A percentile compares a stretch with the other conserved stretches of the same genome.
Conservation (phyloP, 768 basidiomycete genomes). For the Termitomyces sp. region DNA sequence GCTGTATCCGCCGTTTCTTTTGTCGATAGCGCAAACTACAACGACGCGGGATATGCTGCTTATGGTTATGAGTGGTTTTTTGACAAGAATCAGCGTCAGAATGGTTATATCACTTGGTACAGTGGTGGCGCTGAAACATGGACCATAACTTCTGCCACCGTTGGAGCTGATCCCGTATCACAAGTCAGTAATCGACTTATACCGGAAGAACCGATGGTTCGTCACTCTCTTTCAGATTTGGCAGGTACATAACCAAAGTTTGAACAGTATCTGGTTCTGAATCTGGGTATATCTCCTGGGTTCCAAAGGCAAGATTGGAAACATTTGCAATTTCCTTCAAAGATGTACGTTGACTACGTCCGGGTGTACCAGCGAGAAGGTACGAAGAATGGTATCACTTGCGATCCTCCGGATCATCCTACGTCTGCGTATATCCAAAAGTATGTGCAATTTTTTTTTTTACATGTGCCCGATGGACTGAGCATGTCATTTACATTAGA, state of each 20-base stretch:
- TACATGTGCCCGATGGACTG: neutral
- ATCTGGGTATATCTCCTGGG: constrained; percentile 71
- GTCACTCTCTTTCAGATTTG: constrained; percentile 25
- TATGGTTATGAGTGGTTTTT: constrained; percentile 84
- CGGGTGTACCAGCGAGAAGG: constrained; percentile 81
- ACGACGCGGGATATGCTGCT: constrained; percentile 43
- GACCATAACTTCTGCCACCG: constrained; percentile 57
- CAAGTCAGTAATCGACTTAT: constrained; percentile 66
- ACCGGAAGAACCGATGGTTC: constrained; percentile 91
- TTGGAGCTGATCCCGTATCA: constrained; percentile 58
- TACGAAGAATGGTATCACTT: constrained; percentile 62
- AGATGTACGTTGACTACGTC: constrained; percentile 87
- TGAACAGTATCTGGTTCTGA: constrained; percentile 78
- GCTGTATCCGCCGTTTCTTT: constrained; percentile 61
- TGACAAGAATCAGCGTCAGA: constrained; percentile 53
- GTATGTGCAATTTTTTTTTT: constrained; percentile 26
- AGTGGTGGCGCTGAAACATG: constrained; percentile 62
- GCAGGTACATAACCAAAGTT: too few relatives aligned
- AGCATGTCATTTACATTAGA: constrained; percentile 18
- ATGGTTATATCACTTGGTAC: constrained; percentile 87
- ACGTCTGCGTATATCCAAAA: constrained; percentile 74
- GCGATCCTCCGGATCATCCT: constrained; percentile 72
- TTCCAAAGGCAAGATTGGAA: constrained; percentile 73
- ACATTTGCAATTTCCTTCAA: constrained; percentile 69
- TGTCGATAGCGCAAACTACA: constrained; percentile 52